These are phyloP conservation scores for Simmondsia chinensis DNA, from an alignment of 148 eudicot species.

Conservation along the genomic window DNA sequence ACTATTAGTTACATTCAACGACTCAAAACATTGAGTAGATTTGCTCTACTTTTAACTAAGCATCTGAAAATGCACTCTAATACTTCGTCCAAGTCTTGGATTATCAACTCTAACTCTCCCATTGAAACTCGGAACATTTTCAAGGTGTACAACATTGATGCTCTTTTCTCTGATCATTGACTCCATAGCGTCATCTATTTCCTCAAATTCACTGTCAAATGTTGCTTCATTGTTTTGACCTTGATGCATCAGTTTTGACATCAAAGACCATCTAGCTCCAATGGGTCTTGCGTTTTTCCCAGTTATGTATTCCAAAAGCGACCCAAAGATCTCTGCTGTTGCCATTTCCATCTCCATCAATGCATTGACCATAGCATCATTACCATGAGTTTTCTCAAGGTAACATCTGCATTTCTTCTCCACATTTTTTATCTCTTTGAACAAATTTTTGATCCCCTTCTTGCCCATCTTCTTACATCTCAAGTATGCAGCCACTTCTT, in stretches of 20 bases:
- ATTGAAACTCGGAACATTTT: slow-evolving; percentile 7
- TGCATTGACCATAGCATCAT: background rate
- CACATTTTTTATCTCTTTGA: slow-evolving; percentile 1
- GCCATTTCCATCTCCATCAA: slow-evolving; percentile 11
- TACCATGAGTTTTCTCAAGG: background rate
- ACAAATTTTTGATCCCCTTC: slow-evolving; percentile 5
- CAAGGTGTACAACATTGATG: background rate
- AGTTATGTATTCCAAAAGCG: slow-evolving; percentile 6
- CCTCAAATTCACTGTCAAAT: slow-evolving; percentile 1
- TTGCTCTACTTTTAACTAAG: slow-evolving; percentile 21
- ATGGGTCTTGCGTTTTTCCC: slow-evolving; percentile 2
- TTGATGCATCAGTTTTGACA: slow-evolving; percentile 7
- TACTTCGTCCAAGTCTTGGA: slow-evolving; percentile 15
- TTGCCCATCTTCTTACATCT: slow-evolving; percentile 9
- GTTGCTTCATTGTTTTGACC: background rate
- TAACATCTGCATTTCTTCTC: background rate
- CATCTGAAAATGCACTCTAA: slow-evolving; percentile 17
- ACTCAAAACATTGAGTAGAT: slow-evolving; percentile 19
- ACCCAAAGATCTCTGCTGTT: slow-evolving; percentile 7
- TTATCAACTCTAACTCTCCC: slow-evolving; percentile 9
- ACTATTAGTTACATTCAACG: slow-evolving; percentile 3
- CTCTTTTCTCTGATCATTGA: slow-evolving; percentile 4
- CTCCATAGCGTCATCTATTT: slow-evolving; percentile 3
- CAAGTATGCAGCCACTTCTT: slow-evolving; percentile 4
- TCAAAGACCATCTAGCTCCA: slow-evolving; percentile 11